phyloP scores from a whole-genome alignment of 2,329 filamentous ascomycete genomes.

The Triangularia verruculosa region DNA sequence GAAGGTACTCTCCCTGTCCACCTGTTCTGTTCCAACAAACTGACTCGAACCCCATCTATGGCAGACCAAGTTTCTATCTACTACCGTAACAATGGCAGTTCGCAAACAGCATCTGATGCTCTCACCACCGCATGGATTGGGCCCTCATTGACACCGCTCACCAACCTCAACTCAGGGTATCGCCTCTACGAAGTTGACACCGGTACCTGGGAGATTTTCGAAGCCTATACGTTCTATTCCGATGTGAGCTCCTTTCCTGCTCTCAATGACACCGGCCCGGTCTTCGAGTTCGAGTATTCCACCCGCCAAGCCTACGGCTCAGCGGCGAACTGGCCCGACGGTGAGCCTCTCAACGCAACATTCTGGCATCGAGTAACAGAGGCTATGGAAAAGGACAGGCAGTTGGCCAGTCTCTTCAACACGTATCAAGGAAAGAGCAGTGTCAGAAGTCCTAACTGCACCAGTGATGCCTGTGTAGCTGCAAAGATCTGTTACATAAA shows the following conservation, averaged over 20 bases:
- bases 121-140: constrained; percentile 41
- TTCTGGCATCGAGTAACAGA: constrained; percentile 59
- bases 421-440: constrained; percentile 52
- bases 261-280: constrained; percentile 34
- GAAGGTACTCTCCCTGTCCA: constrained; percentile 25
- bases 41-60: not conserved
- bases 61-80: constrained; percentile 41
- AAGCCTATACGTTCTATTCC: constrained; percentile 42
- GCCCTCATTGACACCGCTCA: constrained; percentile 47
- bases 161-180: constrained; percentile 43
- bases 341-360: constrained; percentile 54
- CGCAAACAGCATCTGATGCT: constrained; percentile 39
- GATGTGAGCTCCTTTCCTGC: constrained; percentile 40
- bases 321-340: constrained; percentile 39
- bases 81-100: constrained; percentile 47
- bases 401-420: constrained; percentile 49
- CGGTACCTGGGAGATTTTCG: constrained; percentile 41
- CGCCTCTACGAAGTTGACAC: constrained; percentile 45
- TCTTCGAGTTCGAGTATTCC: constrained; percentile 43
- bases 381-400: constrained; percentile 50
- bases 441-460: constrained; percentile 49
- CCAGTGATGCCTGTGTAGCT: constrained; percentile 46
- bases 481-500: constrained; percentile 60
- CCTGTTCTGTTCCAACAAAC: not conserved
- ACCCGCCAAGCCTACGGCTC: constrained; percentile 41